A percentile compares a stretch with the other conserved stretches of the same genome.
phyloP scores from a whole-genome alignment of 176 grass and related monocot species.

The Zea luxurians region DNA sequence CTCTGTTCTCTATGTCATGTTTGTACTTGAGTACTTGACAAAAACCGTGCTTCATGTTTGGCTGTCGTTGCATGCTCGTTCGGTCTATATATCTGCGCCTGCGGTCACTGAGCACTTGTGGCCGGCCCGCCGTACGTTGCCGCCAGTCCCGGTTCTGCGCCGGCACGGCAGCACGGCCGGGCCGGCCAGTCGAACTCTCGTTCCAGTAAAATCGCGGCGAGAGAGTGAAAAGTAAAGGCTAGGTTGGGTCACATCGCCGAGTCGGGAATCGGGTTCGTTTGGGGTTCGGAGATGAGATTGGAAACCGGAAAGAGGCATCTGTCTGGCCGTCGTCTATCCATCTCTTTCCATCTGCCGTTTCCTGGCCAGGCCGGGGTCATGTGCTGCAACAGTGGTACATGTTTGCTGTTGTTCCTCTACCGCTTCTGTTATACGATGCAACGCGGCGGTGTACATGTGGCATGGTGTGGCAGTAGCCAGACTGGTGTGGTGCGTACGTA shows the following conservation, averaged over 20 bases:
- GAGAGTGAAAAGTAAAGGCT: constrained; percentile 25
- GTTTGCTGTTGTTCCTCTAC: constrained; percentile 20
- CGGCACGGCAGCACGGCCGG: neutral
- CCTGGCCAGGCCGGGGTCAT: constrained; percentile 32
- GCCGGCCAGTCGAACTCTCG: neutral
- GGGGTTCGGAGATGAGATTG: constrained; percentile 19
- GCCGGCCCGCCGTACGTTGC: neutral
- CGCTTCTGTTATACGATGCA: neutral
- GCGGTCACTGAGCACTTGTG: neutral
- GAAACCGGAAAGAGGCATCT: constrained; percentile 34
- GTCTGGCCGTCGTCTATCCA: neutral
- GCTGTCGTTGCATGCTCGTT: too few relatives aligned
- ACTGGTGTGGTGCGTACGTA: neutral
- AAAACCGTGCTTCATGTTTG: too few relatives aligned
- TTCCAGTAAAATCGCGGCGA: constrained; percentile 14
- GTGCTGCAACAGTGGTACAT: constrained; percentile 45
- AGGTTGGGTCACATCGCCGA: constrained; percentile 46
- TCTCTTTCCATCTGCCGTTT: constrained; percentile 39
- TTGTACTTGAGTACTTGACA: too few relatives aligned
- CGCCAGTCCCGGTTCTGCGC: neutral
- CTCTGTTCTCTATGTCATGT: too few relatives aligned
- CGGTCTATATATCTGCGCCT: too few relatives aligned
- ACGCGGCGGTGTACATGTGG: neutral
- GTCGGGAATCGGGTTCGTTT: constrained; percentile 2
- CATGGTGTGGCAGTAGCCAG: neutral